Evolutionary conservation across 164 flowering plant genomes (phyloP).

Genomic region (Echeveria elegans): DNA sequence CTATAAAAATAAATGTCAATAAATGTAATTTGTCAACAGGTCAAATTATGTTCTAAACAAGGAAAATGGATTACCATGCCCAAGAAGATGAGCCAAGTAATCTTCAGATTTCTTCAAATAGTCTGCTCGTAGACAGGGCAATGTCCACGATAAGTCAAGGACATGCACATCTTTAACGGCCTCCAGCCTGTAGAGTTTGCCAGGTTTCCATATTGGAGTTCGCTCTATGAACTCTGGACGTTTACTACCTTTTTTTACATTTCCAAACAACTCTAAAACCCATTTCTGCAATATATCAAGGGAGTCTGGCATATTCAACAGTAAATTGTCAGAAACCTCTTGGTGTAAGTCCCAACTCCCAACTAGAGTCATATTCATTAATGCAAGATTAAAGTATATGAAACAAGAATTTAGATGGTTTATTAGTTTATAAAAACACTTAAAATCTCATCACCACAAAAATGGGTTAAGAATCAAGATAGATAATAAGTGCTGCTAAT

Average conservation of each 20-base stretch:
- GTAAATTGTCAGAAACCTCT: conserved; percentile 4
- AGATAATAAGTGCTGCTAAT: neutral
- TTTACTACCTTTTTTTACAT: conserved; percentile 43
- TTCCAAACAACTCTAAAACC: conserved; percentile 66
- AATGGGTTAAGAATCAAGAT: neutral
- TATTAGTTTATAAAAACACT: neutral
- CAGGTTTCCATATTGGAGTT: conserved; percentile 67
- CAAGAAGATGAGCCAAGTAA: conserved; percentile 88
- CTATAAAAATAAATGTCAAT: neutral
- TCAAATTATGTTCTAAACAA: neutral
- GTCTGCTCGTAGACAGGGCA: conserved; percentile 72
- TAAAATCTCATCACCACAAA: neutral
- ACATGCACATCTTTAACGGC: conserved; percentile 90
- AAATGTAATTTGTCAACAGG: neutral
- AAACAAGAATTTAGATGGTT: neutral
- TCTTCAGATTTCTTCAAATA: conserved; percentile 89
- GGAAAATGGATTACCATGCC: conserved; percentile 62
- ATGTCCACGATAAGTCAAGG: conserved; percentile 81
- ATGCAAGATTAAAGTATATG: neutral
- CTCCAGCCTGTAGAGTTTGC: conserved; percentile 70
- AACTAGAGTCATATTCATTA: neutral
- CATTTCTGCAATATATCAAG: conserved; percentile 78
- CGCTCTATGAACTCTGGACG: conserved; percentile 25
- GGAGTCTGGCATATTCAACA: conserved; percentile 51
- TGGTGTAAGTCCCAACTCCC: conserved; percentile 1